phyloP scores from a whole-genome alignment of 192 early-diverging fungal species.

The Linderina pennispora region DNA sequence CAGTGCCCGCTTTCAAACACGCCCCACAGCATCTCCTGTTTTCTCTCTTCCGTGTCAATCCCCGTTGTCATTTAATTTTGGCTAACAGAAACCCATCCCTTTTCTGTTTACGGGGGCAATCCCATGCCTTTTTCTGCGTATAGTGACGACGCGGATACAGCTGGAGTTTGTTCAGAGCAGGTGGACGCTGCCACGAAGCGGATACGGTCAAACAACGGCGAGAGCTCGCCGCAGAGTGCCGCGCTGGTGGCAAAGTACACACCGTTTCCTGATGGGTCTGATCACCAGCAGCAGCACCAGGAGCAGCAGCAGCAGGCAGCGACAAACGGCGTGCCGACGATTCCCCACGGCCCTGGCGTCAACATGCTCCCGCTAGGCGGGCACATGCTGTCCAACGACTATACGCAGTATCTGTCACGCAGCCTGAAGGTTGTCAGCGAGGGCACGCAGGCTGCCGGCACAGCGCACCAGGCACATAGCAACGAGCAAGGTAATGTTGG shows the following conservation, averaged over 20 bases:
- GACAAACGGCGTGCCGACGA: conserved; percentile 4
- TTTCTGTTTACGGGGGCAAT: too few relatives aligned
- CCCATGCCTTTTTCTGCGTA: too few relatives aligned
- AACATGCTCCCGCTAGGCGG: conserved; percentile 27
- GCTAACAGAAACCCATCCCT: too few relatives aligned
- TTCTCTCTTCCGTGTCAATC: too few relatives aligned
- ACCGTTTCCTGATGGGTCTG: not conserved
- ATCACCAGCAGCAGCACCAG: not conserved
- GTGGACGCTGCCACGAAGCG: not conserved
- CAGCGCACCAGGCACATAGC: not conserved
- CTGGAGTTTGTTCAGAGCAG: not conserved
- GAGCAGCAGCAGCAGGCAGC: conserved; percentile 1
- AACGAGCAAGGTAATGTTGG: conserved; percentile 3
- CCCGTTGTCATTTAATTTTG: too few relatives aligned
- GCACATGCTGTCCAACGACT: conserved; percentile 21
- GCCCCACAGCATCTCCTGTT: too few relatives aligned
- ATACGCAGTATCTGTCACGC: conserved; percentile 19
- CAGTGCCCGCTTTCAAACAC: too few relatives aligned
- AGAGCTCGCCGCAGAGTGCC: conserved; percentile 37
- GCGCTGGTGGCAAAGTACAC: conserved; percentile 29
- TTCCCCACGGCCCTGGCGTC: conserved; percentile 33
- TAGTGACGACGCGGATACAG: not conserved
- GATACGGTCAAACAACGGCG: not conserved
- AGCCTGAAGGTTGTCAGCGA: conserved; percentile 21
- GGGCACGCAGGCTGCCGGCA: too few relatives aligned